Percentiles rank a stretch among this genome's conserved stretches.
phyloP scores from a whole-genome alignment of 345 rosid genomes.

The Aethionema arabicum region DNA sequence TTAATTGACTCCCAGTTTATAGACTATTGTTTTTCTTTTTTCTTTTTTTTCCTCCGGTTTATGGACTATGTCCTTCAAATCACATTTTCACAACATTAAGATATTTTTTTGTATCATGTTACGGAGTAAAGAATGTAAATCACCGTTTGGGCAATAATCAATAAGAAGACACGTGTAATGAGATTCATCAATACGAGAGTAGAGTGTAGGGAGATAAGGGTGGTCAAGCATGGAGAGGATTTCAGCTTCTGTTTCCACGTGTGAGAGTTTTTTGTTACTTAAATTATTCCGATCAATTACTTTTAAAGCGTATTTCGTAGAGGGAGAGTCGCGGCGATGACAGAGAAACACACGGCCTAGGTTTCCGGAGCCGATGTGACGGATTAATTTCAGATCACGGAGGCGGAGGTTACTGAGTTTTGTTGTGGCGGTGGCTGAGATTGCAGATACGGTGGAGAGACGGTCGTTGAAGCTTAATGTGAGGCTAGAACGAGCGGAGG shows the following conservation, averaged over 20 bases:
- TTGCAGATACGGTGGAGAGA: constrained; percentile 41
- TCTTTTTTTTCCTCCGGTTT: too few species aligned
- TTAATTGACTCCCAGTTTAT: background rate
- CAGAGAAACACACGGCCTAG: constrained; percentile 74
- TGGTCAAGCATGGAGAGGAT: constrained; percentile 72
- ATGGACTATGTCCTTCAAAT: background rate
- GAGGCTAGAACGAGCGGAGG: constrained; percentile 61
- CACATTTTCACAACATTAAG: too few species aligned
- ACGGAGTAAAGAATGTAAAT: constrained; percentile 75
- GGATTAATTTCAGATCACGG: constrained; percentile 60
- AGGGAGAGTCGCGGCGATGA: constrained; percentile 56
- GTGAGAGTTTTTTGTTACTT: constrained; percentile 57
- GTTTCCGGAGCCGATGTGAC: constrained; percentile 68
- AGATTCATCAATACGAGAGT: constrained; percentile 67
- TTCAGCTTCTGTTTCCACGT: constrained; percentile 61
- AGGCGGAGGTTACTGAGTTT: constrained; percentile 63
- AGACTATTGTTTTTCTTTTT: too few species aligned
- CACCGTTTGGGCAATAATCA: constrained; percentile 87
- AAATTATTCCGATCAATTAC: constrained; percentile 60
- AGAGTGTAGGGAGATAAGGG: constrained; percentile 80
- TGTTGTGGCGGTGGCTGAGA: constrained; percentile 41
- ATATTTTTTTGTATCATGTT: too few species aligned
- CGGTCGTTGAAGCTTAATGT: constrained; percentile 67
- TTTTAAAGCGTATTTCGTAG: constrained; percentile 54
- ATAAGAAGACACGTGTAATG: constrained; percentile 86